phyloP scores from a whole-genome alignment of 2,329 filamentous ascomycete species.

The Dactylellina cionopaga region DNA sequence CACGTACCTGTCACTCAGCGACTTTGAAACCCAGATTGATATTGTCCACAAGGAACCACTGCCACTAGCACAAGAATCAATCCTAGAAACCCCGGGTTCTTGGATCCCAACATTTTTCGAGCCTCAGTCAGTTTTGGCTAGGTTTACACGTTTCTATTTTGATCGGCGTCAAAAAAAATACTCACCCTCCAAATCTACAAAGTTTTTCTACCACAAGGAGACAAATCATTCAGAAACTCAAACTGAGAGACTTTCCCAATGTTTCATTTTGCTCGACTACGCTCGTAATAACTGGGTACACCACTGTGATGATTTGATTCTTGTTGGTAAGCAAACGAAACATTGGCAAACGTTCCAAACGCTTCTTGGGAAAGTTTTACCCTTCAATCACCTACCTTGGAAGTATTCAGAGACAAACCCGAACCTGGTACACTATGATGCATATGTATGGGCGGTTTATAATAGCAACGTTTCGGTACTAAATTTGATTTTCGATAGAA shows the following conservation, averaged over 20 bases:
- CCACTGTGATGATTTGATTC: slow-evolving; percentile 11
- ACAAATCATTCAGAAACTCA: neutral
- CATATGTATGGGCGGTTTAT: neutral
- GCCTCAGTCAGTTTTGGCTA: neutral
- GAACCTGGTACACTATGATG: neutral
- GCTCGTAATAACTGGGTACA: slow-evolving; percentile 17
- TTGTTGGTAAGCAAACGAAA: neutral
- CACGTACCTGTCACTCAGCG: slow-evolving; percentile 17
- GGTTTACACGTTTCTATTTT: slow-evolving; percentile 1
- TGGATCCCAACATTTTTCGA: slow-evolving; percentile 6
- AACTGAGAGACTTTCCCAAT: neutral
- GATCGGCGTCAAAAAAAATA: slow-evolving; percentile 4
- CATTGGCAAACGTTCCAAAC: slow-evolving; percentile 6
- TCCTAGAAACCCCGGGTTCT: slow-evolving; percentile 5
- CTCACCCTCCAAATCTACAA: neutral
- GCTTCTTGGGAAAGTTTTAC: slow-evolving; percentile 6
- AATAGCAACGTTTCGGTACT: slow-evolving; percentile 13
- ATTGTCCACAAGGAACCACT: slow-evolving; percentile 11
- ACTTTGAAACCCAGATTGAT: slow-evolving; percentile 25
- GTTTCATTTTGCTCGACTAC: slow-evolving; percentile 13
- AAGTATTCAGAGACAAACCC: neutral
- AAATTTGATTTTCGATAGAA: slow-evolving; percentile 6
- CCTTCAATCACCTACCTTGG: slow-evolving; percentile 20
- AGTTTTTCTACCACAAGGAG: neutral
- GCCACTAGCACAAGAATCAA: slow-evolving; percentile 5